Evolutionary conservation across 805 yeast genomes (phyloP).

Genomic region (Barnettozyma sucrosica): DNA sequence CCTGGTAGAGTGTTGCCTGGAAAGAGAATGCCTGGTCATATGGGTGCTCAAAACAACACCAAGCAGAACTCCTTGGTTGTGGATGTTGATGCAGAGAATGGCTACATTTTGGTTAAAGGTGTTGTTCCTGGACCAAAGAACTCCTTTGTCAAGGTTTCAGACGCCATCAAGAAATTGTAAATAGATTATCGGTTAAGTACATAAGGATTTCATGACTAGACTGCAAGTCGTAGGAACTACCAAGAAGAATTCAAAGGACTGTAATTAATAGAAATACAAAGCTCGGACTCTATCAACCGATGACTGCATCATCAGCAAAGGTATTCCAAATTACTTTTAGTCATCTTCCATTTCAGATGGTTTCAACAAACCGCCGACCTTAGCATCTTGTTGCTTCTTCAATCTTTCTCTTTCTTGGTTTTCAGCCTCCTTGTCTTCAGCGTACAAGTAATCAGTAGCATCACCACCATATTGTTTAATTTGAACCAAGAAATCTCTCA

Average conservation of each 20-base stretch:
- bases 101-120: conserved; percentile 81
- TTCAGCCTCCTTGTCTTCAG: conserved; percentile 86
- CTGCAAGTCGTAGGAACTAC: background rate
- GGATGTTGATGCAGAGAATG: conserved; percentile 74
- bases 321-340: conserved; percentile 7
- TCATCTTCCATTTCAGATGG: conserved; percentile 92
- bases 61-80: conserved; percentile 70
- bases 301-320: background rate
- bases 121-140: conserved; percentile 88
- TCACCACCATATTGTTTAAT: conserved; percentile 95
- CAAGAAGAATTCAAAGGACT: background rate
- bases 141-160: conserved; percentile 58
- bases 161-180: conserved; percentile 53
- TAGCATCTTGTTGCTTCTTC: conserved; percentile 76
- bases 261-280: background rate
- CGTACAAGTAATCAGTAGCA: conserved; percentile 88
- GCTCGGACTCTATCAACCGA: background rate
- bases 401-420: conserved; percentile 57
- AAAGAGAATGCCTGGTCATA: conserved; percentile 96
- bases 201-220: background rate
- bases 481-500: conserved; percentile 94
- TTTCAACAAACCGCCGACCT: conserved; percentile 88
- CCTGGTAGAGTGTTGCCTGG: conserved; percentile 97
- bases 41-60: conserved; percentile 78
- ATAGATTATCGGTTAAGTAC: background rate